These are phyloP conservation scores for Trypanosoma caninum DNA, from an alignment of 208 protist genomes.

Conservation along the genomic window DNA sequence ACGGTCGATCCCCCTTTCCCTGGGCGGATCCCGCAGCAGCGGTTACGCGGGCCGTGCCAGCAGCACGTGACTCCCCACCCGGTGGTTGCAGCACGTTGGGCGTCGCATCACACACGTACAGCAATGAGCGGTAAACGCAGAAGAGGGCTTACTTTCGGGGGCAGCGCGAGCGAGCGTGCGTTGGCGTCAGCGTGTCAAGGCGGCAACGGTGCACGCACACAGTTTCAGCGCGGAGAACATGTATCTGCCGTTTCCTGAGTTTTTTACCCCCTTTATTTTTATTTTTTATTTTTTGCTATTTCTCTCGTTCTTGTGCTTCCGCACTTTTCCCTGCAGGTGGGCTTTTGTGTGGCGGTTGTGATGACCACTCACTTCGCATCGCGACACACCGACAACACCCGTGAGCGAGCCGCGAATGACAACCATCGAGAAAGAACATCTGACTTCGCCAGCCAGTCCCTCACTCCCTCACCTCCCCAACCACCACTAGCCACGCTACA, in stretches of 20 bases:
- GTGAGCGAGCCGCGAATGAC: slow-evolving; percentile 29
- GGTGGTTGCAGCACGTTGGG: slow-evolving; percentile 25
- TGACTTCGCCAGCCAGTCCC: slow-evolving; percentile 2
- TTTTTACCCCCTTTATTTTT: neutral
- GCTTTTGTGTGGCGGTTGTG: neutral
- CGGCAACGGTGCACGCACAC: neutral
- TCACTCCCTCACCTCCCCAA: neutral
- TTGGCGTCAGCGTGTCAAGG: slow-evolving; percentile 5
- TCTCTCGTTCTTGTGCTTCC: neutral
- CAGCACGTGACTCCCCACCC: slow-evolving; percentile 23
- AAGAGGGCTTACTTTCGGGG: slow-evolving; percentile 35
- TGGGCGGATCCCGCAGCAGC: slow-evolving; percentile 31
- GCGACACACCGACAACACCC: slow-evolving; percentile 20
- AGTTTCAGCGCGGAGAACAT: neutral
- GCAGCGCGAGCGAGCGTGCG: slow-evolving; percentile 26
- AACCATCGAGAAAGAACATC: slow-evolving; percentile 30
- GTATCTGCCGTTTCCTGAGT: slow-evolving; percentile 1
- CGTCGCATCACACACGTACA: slow-evolving; percentile 16
- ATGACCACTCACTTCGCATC: slow-evolving; percentile 29
- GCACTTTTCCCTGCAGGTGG: neutral
- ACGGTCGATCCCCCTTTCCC: slow-evolving; percentile 32
- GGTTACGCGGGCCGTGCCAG: slow-evolving; percentile 21
- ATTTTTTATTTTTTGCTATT: no score
- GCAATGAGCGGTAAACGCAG: slow-evolving; percentile 36
- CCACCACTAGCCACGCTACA: neutral